Percentiles rank a stretch among this genome's conserved stretches.
These are phyloP conservation scores for Pluteus cervinus DNA, from an alignment of 768 basidiomycete genomes.

Conservation along the genomic window DNA sequence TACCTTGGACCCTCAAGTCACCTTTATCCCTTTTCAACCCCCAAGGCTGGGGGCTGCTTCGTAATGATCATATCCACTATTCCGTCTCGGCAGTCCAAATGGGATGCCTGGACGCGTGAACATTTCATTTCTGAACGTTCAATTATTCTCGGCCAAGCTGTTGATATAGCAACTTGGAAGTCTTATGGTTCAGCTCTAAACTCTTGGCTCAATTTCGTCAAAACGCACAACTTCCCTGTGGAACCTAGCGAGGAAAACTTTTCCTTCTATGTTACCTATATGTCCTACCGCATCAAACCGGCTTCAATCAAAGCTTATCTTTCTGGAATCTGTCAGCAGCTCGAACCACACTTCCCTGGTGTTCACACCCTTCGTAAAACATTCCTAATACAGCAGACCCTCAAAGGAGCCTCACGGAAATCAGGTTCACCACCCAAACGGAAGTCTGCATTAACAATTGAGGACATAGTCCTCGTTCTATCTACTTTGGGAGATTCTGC, in stretches of 20 bases:
- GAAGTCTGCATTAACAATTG: constrained; percentile 19
- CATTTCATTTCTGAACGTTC: constrained; percentile 20
- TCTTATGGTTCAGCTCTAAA: constrained; percentile 25
- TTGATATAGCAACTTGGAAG: constrained; percentile 13
- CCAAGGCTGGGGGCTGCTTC: constrained; percentile 23
- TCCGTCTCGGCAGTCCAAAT: constrained; percentile 21
- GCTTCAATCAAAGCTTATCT: constrained; percentile 28
- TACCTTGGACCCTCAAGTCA: too few species aligned
- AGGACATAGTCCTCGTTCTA: constrained; percentile 10
- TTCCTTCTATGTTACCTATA: constrained; percentile 28
- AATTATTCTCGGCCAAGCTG: constrained; percentile 15
- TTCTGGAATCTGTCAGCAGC: constrained; percentile 31
- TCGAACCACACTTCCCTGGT: constrained; percentile 27
- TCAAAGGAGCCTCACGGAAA: constrained; percentile 23
- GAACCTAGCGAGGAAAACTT: constrained; percentile 29
- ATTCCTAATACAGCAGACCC: constrained; percentile 19
- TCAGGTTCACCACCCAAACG: constrained; percentile 11
- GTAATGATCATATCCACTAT: constrained; percentile 11
- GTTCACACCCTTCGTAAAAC: constrained; percentile 16
- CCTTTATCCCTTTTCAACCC: too few species aligned
- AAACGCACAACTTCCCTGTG: constrained; percentile 18
- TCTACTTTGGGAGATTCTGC: neutral
- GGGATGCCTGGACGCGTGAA: constrained; percentile 28
- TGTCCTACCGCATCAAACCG: constrained; percentile 29
- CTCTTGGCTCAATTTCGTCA: constrained; percentile 26